These are phyloP conservation scores for Fragaria nilgerrensis DNA, from an alignment of 306 rosid species.

Conservation along the genomic window DNA sequence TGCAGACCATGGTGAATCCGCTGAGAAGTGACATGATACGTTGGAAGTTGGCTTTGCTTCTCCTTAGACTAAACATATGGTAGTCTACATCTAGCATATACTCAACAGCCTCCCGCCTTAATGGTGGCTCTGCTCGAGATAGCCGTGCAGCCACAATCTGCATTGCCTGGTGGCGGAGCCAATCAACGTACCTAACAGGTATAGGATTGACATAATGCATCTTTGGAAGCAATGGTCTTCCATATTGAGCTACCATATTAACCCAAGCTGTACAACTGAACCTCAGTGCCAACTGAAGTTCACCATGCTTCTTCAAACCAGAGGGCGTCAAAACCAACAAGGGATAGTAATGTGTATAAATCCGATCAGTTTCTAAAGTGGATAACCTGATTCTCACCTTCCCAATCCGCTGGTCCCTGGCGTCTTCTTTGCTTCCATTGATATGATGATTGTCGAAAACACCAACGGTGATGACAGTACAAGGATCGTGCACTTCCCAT, in stretches of 20 bases:
- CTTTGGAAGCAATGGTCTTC: slow-evolving; percentile 83
- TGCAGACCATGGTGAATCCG: slow-evolving; percentile 49
- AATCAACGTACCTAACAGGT: slow-evolving; percentile 58
- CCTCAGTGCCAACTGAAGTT: slow-evolving; percentile 86
- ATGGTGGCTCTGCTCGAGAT: slow-evolving; percentile 79
- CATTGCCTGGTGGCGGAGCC: slow-evolving; percentile 87
- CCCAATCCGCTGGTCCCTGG: slow-evolving; percentile 77
- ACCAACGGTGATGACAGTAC: slow-evolving; percentile 80
- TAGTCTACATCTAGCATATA: slow-evolving; percentile 89
- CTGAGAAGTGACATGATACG: slow-evolving; percentile 76
- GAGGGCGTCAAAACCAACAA: slow-evolving; percentile 59
- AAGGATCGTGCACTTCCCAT: slow-evolving; percentile 90
- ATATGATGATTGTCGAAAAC: slow-evolving; percentile 77
- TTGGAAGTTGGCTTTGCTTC: slow-evolving; percentile 83
- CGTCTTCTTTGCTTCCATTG: slow-evolving; percentile 52
- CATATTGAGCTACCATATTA: slow-evolving; percentile 78
- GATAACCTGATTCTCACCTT: slow-evolving; percentile 89
- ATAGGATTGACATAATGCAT: slow-evolving; percentile 91
- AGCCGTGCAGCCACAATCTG: slow-evolving; percentile 77
- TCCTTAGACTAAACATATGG: slow-evolving; percentile 85
- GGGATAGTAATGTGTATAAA: slow-evolving; percentile 86
- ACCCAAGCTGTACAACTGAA: slow-evolving; percentile 86
- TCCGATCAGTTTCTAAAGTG: slow-evolving; percentile 72
- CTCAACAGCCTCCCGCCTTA: slow-evolving; percentile 77
- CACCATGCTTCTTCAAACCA: slow-evolving; percentile 88